Evolutionary conservation across 2,329 filamentous ascomycete species (phyloP), one percentile per base, ranked within the genome.

Genomic region (Metarhizium anisopliae): DNA sequence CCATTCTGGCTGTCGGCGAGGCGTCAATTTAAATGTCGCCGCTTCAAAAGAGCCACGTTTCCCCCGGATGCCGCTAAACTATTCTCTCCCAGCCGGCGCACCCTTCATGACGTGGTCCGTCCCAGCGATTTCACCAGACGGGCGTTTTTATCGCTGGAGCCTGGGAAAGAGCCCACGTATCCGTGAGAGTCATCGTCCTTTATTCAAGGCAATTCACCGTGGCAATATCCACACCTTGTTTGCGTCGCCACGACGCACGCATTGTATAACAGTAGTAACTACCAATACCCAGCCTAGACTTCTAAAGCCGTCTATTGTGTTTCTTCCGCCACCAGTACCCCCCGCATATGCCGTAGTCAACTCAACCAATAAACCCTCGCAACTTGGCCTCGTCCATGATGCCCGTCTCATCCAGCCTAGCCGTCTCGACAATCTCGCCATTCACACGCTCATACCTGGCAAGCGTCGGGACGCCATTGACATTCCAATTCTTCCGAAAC

Each of bases 401-500:
- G 2, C 54, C 56, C 25, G 38, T 51, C 54, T 56, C 54, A 32
- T 54, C 53, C 51, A 58, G n/a, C 47, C 56, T 53, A 47, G 54
- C 51, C 47, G 51, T 52, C 56, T 56, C 56, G 8, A 54, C 43
- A 30, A 69, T 59, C 54, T 63, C 55, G 2, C 67, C 68, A 14
- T 67, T 59, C 2, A 71, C 60, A 14, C 59, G 58, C 57, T 70
- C 60, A 54, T 65, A 73, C 25, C 66, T 68, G 3, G 67, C 66
- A 29, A 73, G 47, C 2, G 70, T 67, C 3, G 72, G 72, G 18
- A 72, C 62, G 50, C 65, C 65, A 32, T 61, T 56, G 2, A 72
- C 58, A 30, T 62, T 63, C 71, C 71, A 73, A 18, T 63, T 63
- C 7, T 64, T 68, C 5, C 70, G 65, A 54, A 64, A 72, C 14